These are phyloP conservation scores for Paecilomyces sp. DNA, from an alignment of 2,329 filamentous ascomycete species.

Conservation along the genomic window DNA sequence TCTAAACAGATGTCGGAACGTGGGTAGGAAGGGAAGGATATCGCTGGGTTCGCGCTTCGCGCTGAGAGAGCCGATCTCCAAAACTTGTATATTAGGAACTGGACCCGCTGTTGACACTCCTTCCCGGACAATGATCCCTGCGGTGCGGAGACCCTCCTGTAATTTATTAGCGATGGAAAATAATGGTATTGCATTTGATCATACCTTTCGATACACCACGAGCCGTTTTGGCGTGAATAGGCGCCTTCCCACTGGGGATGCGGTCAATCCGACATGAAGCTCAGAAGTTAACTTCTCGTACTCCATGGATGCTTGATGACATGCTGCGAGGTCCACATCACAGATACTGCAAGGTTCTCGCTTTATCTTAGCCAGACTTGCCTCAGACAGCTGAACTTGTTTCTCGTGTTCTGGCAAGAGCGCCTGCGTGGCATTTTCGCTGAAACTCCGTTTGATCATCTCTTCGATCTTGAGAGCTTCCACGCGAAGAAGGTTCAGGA, in stretches of 20 bases:
- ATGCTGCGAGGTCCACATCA: constrained; percentile 69
- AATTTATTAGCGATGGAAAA: constrained; percentile 12
- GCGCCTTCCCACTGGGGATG: constrained; percentile 74
- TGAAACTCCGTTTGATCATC: constrained; percentile 99
- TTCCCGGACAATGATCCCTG: constrained; percentile 72
- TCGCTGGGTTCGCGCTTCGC: constrained; percentile 72
- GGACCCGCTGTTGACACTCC: constrained; percentile 56
- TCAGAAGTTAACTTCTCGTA: constrained; percentile 74
- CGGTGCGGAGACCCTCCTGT: constrained; percentile 71
- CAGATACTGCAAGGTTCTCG: constrained; percentile 76
- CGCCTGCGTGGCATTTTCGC: constrained; percentile 93
- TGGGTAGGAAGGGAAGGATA: constrained; percentile 71
- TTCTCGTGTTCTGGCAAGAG: constrained; percentile 92
- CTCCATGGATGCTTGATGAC: constrained; percentile 74
- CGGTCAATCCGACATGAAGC: constrained; percentile 66
- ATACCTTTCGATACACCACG: constrained; percentile 67
- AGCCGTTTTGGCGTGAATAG: constrained; percentile 71
- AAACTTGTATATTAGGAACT: constrained; percentile 65
- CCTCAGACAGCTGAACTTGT: constrained; percentile 84
- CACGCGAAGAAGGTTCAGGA: constrained; percentile 86
- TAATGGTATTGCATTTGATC: background rate
- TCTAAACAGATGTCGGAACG: constrained; percentile 61
- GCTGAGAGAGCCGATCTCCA: constrained; percentile 66
- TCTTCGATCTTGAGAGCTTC: constrained; percentile 98
- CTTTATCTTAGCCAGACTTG: constrained; percentile 83